Evolutionary conservation across 192 early-diverging fungal species (phyloP).

Genomic region (Backusella westeae): DNA sequence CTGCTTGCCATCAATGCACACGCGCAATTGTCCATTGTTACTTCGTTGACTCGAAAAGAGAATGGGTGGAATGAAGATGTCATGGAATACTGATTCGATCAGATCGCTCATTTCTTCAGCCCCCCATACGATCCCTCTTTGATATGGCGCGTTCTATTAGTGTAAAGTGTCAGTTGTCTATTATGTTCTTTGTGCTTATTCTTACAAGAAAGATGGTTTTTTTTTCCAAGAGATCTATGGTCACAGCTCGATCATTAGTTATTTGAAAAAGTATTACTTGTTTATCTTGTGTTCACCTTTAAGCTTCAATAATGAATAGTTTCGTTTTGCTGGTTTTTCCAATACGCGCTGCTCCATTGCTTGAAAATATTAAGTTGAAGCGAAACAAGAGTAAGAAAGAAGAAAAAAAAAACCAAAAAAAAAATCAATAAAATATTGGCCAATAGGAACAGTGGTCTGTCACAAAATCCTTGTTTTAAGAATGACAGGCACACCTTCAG

Average conservation of each 20-base stretch:
- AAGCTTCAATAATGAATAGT: not conserved
- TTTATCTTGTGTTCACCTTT: not conserved
- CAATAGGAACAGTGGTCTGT: no score
- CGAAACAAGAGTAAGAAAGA: not conserved
- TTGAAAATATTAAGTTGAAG: not conserved
- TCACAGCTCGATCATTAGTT: not conserved
- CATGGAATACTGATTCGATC: not conserved
- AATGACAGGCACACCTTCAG: no score
- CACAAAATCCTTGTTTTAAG: no score
- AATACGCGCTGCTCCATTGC: not conserved
- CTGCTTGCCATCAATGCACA: constrained; percentile 10
- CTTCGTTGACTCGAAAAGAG: not conserved
- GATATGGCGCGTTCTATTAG: constrained; percentile 9
- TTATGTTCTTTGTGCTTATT: not conserved
- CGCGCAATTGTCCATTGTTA: not conserved
- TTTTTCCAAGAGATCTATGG: not conserved
- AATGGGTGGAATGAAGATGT: not conserved
- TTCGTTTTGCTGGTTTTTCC: not conserved
- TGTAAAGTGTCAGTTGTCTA: not conserved
- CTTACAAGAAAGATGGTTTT: not conserved
- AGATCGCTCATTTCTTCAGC: not conserved
- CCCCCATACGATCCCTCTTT: not conserved
- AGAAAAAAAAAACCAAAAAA: not conserved
- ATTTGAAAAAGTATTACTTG: not conserved
- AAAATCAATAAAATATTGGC: no score